Percentiles rank a stretch among this genome's conserved stretches.
phyloP scores from a whole-genome alignment of 2,329 filamentous ascomycete genomes.

The Elsinoe fawcettii region DNA sequence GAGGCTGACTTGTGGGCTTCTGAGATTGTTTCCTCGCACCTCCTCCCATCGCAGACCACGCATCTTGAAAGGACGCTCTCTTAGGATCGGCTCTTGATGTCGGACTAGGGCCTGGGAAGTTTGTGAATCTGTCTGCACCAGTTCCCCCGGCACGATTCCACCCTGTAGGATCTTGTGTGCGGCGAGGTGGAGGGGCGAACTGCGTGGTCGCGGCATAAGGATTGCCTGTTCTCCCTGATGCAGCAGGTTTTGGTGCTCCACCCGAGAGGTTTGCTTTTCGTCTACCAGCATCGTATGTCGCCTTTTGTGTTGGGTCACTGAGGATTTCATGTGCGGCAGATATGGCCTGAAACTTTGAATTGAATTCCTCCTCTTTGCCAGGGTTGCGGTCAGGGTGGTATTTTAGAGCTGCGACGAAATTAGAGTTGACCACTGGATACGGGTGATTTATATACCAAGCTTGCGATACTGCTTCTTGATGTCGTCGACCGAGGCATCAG shows the following conservation, averaged over 20 bases:
- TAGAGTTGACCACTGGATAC: background rate
- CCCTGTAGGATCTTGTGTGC: slow-evolving; percentile 28
- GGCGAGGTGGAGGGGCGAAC: slow-evolving; percentile 37
- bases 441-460: slow-evolving; percentile 50
- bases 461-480: slow-evolving; percentile 83
- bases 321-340: slow-evolving; percentile 78
- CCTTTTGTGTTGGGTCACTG: slow-evolving; percentile 49
- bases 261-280: slow-evolving; percentile 39
- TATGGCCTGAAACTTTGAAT: slow-evolving; percentile 76
- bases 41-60: slow-evolving; percentile 44
- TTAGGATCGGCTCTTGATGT: slow-evolving; percentile 32
- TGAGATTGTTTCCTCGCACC: slow-evolving; percentile 27
- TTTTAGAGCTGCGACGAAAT: slow-evolving; percentile 56
- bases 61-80: slow-evolving; percentile 38
- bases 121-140: slow-evolving; percentile 40
- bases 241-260: slow-evolving; percentile 19
- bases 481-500: slow-evolving; percentile 61
- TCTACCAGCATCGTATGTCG: slow-evolving; percentile 56
- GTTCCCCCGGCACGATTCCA: slow-evolving; percentile 26
- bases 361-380: slow-evolving; percentile 70
- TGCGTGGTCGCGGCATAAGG: slow-evolving; percentile 32
- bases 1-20: slow-evolving; percentile 20
- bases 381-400: slow-evolving; percentile 87
- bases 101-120: slow-evolving; percentile 31
- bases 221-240: slow-evolving; percentile 21